A percentile compares a stretch with the other conserved stretches of the same genome.
These are phyloP conservation scores for Trichophyton mentagrophytes DNA, from an alignment of 2,329 filamentous ascomycete genomes.

Conservation along the genomic window DNA sequence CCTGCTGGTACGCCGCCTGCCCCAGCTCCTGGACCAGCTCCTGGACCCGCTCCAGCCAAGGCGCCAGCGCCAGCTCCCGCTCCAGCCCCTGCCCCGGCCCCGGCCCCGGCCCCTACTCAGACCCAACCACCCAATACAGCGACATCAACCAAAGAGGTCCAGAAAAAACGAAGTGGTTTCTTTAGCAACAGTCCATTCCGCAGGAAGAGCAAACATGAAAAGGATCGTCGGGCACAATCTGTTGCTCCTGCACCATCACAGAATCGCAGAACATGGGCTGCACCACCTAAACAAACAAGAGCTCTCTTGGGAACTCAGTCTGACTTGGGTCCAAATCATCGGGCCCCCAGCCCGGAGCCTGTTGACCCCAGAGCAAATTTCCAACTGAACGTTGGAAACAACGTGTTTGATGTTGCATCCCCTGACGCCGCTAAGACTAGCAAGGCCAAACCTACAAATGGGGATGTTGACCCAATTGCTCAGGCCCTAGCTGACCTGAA, in stretches of 20 bases:
- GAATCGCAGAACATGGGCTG: slow-evolving; percentile 42
- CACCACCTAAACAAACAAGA: slow-evolving; percentile 11
- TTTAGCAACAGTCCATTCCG: slow-evolving; percentile 91
- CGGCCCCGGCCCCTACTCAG: slow-evolving; percentile 19
- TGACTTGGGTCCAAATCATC: slow-evolving; percentile 15
- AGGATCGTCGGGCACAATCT: slow-evolving; percentile 37
- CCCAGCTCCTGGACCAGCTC: neutral
- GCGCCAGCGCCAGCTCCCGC: neutral
- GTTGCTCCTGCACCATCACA: slow-evolving; percentile 24
- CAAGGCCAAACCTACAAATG: slow-evolving; percentile 34
- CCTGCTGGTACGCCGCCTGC: neutral
- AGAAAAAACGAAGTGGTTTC: slow-evolving; percentile 67
- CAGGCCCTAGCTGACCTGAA: slow-evolving; percentile 86
- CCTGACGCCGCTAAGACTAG: slow-evolving; percentile 45
- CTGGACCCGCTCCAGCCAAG: neutral
- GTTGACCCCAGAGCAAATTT: slow-evolving; percentile 87
- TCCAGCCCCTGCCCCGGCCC: slow-evolving; percentile 13
- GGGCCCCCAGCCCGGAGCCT: slow-evolving; percentile 56
- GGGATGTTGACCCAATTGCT: slow-evolving; percentile 77
- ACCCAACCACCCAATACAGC: slow-evolving; percentile 28
- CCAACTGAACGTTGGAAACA: slow-evolving; percentile 87
- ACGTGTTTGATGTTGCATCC: slow-evolving; percentile 84
- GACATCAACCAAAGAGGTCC: slow-evolving; percentile 52
- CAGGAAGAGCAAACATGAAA: slow-evolving; percentile 73
- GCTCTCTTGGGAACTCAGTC: slow-evolving; percentile 13